Base-by-base conservation (phyloP, 495 filamentous ascomycete genomes). In the Trichoderma erinaceum region DNA sequence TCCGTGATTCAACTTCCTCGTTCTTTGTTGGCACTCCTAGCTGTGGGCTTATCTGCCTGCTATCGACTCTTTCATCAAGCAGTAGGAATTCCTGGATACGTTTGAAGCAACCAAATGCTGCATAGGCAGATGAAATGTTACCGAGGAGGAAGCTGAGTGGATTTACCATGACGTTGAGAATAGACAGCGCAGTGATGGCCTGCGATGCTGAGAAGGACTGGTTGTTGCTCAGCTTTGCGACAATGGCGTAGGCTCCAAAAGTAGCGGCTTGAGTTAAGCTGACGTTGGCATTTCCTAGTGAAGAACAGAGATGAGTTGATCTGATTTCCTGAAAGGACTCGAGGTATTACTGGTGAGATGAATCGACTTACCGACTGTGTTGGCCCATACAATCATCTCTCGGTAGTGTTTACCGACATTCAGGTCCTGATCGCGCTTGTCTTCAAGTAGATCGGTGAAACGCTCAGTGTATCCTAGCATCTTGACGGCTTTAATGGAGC, bases 401-500 rank as follows among this genome's bases (percentile, higher is more conserved):
- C 65, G 38, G 41, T 71, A 74, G 13, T 58, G 64, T 29, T 65
- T 68, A 6, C 71, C 63, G 23, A 68, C 64, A 15, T 70, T 43
- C 1, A 77, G 41, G 43, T 77, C 75, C 10, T 71, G 56, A 0
- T 66, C 50, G 23, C 75, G 43, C 0, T 71, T 52, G 8, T 66
- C 21, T 61, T 69, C 64, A 27, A 86, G 68, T 41, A 71, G 76
- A 38, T 74, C 64, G 13, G 73, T 70, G 11, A 84, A 68, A 11
- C 67, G 66, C 16, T 78, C 70, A 1, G 77, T 78, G 35, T 85
- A 72, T 5, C 83, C 84, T 6, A 81, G 78, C 79, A 86, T 84
- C 69, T 86, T 86, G 64, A 87, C 75, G 16, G 81, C 78, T 67
- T 84, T 83, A 74, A 85, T 84, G 0, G 81, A 78, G 6, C 80